Base-by-base conservation (phyloP, 306 rosid species). In the Acacia crassicarpa region DNA sequence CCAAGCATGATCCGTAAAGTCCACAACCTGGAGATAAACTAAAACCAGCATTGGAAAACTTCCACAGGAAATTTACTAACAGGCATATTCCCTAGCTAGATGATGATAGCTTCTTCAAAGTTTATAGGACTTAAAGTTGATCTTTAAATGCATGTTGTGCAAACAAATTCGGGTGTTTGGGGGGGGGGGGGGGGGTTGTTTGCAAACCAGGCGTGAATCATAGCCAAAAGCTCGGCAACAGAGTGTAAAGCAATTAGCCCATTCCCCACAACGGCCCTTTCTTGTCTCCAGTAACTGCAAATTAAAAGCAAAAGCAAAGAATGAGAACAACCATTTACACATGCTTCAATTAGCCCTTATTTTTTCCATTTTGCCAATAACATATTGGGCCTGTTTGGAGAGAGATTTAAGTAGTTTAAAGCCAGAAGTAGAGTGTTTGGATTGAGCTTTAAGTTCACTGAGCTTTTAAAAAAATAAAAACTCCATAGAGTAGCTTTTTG, bases 211-310 rank as follows among this genome's bases (percentile, higher is more conserved):
- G 53, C 98, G 97, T 58, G 97, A 93, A 61, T 90, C 97, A 84
- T 86, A 95, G 85, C 99, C 99, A 83, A 92, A 95, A 85, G 93
- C 92, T 80, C 95, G 97, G 83, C 99, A 95, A 65, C 91, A 95
- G 74, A 90, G 91, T 0, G 95, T 95, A 86, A 95, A 95, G 90
- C 99, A 95, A 80, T 95, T 93, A 82, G 99, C 98, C 99, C 99
- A 93, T 86, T 95, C 99, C 76, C 98, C 98, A 72, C 99, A 95
- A 41, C 99, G 99, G 41, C 99, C 99, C 76, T 84, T 87, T 87
- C 94, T 91, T 75, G 99, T 95, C 89, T 93, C 98, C 89, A 93
- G 67, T 85, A 95, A 94, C 99, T 95, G 88, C 87, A 90, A 58
- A 73, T 65, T 63, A 68, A 80, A 76, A 40, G 67, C 67, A 68